Conservation (phyloP, 2,329 filamentous ascomycete genomes). For the Pseudogymnoascus sp. region DNA sequence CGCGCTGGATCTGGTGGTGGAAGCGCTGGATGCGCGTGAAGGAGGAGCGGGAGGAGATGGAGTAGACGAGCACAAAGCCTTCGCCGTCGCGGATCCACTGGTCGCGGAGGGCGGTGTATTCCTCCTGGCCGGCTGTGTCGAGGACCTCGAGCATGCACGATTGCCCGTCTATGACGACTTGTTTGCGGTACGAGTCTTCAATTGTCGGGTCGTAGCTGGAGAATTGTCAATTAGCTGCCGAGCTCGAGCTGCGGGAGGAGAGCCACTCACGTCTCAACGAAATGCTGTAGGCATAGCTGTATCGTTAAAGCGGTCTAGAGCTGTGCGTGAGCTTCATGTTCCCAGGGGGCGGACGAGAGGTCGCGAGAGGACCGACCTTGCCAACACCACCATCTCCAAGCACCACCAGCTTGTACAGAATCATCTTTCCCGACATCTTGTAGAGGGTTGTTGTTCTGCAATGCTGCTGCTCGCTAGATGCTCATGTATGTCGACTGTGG, state of each 20-base stretch:
- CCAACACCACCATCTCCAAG: constrained; percentile 89
- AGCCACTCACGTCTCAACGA: constrained; percentile 67
- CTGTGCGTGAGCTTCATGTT: constrained; percentile 8
- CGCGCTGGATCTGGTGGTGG: constrained; percentile 92
- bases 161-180: constrained; percentile 87
- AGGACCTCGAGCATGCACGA: constrained; percentile 97
- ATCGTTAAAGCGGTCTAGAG: constrained; percentile 73
- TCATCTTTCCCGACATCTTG: constrained; percentile 83
- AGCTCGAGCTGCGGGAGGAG: constrained; percentile 3
- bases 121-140: constrained; percentile 96
- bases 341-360: neutral
- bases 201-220: constrained; percentile 70
- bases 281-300: constrained; percentile 95
- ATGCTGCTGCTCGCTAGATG: constrained; percentile 3
- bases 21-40: constrained; percentile 93
- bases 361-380: constrained; percentile 51
- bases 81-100: constrained; percentile 99
- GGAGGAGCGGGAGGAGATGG: constrained; percentile 92
- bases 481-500: constrained; percentile 7
- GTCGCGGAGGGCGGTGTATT: constrained; percentile 92
- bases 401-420: constrained; percentile 92
- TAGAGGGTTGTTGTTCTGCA: constrained; percentile 1
- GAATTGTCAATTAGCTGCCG: constrained; percentile 17
- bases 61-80: constrained; percentile 95
- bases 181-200: constrained; percentile 81